A percentile compares a stretch with the other conserved stretches of the same genome.
Conservation (phyloP, 2,329 filamentous ascomycete genomes). For the Aspergillus uvarum region DNA sequence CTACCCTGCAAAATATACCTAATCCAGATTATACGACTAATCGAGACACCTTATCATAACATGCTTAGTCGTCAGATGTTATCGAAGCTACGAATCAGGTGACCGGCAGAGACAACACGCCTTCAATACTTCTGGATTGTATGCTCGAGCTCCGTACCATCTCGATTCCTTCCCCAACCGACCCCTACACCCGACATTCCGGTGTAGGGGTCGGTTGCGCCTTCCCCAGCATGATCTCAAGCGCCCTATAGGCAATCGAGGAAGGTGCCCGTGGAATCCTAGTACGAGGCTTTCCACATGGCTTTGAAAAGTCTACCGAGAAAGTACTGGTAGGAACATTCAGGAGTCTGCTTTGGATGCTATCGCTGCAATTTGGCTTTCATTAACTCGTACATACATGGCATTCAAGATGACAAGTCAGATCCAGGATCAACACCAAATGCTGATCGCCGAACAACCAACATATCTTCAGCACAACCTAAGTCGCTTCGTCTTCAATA, state of each 20-base stretch:
- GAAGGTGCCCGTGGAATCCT: no score
- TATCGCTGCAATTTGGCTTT: not conserved
- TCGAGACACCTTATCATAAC: not conserved
- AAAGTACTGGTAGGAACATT: not conserved
- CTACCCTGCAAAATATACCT: not conserved
- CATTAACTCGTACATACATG: not conserved
- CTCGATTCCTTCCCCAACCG: not conserved
- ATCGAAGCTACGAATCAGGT: not conserved
- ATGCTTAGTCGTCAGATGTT: not conserved
- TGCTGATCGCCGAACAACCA: not conserved
- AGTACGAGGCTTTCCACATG: not conserved
- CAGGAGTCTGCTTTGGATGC: not conserved
- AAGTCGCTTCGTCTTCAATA: conserved; percentile 28
- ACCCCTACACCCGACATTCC: not conserved
- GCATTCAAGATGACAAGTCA: not conserved
- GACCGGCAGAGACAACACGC: not conserved
- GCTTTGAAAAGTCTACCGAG: not conserved
- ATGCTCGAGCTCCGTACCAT: no score
- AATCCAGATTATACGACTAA: not conserved
- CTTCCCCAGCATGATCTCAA: not conserved
- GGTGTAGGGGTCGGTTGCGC: not conserved
- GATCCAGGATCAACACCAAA: not conserved
- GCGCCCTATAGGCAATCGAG: not conserved
- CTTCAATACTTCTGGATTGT: no score
- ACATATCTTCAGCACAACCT: conserved; percentile 4